Base-by-base conservation (phyloP, 768 basidiomycete species). In the Agrocybe praecox region DNA sequence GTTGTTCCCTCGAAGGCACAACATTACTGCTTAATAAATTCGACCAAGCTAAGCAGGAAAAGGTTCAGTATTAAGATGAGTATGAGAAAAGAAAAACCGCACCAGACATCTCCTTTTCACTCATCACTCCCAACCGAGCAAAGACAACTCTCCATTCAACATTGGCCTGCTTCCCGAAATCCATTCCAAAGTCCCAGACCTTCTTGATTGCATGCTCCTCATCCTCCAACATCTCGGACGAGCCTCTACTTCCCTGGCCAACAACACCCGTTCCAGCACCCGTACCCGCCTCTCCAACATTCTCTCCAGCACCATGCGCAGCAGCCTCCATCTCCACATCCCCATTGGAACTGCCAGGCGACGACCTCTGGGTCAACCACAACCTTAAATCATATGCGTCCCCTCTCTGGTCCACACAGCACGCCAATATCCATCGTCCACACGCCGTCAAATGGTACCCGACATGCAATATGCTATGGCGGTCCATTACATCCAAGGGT, bases 91-190 rank as follows among this genome's bases (percentile, higher is more conserved):
- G 42, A 50, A 24, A 26, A 33, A 14, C 72, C 85, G 57, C 61
- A 92, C 92, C 87, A 62, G 86, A 77, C 19, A 92, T 67, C 65
- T 95, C 93, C 6, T 66, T 65, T 48, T 76, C 70, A 1, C 71
- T 68, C 76, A 94, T 84, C 10, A 72, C 55, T 0, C 92, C 92
- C 3, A 88, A 70, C 65, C 87, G 90, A 6, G 88, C 74, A 55
- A 95, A 76, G 9, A 89, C 85, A 11, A 94, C 72, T 50, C 88
- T 80, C 93, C 93, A 95, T 67, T 94, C 91, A 19, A 92, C 74
- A 65, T 85, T 84, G 11, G 87, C 87, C 58, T 76, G 82, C 63
- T 77, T 79, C 11, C 86, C 84, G 63, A 89, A 82, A 33, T 80
- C 76, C 52, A 80, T 67, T 0, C 80, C 81, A 69, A 94, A 91